These are phyloP conservation scores for Xylaria sp. DNA, from an alignment of 2,329 filamentous ascomycete genomes.

Conservation along the genomic window DNA sequence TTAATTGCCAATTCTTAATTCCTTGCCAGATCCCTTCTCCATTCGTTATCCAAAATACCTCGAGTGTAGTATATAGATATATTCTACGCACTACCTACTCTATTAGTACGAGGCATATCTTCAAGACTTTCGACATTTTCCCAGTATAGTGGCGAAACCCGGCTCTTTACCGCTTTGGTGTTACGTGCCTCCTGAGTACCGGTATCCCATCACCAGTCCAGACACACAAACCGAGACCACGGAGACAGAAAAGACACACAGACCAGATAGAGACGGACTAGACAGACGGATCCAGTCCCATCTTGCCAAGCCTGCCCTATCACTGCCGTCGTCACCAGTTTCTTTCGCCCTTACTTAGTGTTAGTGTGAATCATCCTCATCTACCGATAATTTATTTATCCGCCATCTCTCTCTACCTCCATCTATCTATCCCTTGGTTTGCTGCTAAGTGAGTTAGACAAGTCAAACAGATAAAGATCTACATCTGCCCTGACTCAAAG, in stretches of 20 bases:
- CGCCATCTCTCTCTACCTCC: not conserved
- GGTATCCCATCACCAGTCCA: not conserved
- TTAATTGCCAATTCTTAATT: slow-evolving; percentile 5
- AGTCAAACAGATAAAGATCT: not conserved
- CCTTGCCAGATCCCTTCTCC: not conserved
- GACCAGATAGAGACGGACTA: not conserved
- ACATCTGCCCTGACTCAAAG: slow-evolving; percentile 1
- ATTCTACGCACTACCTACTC: not conserved
- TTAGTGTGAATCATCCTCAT: not conserved
- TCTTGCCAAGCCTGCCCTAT: not conserved
- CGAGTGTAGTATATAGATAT: not conserved
- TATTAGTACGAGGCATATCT: not conserved
- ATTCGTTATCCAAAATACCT: not conserved
- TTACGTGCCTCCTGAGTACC: slow-evolving; percentile 7
- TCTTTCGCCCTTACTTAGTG: not conserved
- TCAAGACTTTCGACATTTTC: not conserved
- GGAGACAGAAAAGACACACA: not conserved
- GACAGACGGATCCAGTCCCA: not conserved
- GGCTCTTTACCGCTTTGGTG: slow-evolving; percentile 15
- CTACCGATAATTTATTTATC: not conserved
- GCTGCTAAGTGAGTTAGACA: not conserved
- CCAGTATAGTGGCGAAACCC: not conserved
- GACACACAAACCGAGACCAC: not conserved
- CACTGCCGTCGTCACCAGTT: not conserved
- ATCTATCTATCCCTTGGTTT: slow-evolving; percentile 2